Evolutionary conservation across 306 rosid species (phyloP).

Genomic region (Inga laurina): DNA sequence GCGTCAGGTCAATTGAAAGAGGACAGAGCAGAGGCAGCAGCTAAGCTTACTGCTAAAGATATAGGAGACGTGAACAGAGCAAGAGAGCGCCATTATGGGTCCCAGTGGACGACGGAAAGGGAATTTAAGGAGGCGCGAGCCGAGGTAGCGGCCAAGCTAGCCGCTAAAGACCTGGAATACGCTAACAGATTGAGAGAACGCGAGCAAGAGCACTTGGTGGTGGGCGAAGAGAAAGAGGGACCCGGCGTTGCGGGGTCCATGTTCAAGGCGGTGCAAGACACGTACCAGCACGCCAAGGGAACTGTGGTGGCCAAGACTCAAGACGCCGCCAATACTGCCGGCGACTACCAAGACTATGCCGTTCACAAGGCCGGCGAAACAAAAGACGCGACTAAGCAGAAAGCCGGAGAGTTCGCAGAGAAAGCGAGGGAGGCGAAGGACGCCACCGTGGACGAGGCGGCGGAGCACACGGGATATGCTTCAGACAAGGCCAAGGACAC

Average conservation of each 20-base stretch:
- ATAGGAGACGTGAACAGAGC: slow-evolving; percentile 40
- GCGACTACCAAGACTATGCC: slow-evolving; percentile 22
- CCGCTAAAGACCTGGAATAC: slow-evolving; percentile 56
- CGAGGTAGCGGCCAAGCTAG: slow-evolving; percentile 52
- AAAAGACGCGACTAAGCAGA: slow-evolving; percentile 18
- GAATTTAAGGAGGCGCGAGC: slow-evolving; percentile 51
- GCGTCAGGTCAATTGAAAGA: slow-evolving; percentile 52
- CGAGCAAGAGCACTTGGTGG: background rate
- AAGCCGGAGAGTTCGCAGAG: slow-evolving; percentile 17
- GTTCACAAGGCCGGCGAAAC: slow-evolving; percentile 30
- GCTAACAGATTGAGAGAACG: slow-evolving; percentile 27
- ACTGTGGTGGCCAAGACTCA: slow-evolving; percentile 65
- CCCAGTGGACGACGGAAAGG: background rate
- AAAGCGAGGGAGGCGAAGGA: slow-evolving; percentile 43
- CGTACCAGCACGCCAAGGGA: slow-evolving; percentile 65
- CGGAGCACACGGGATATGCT: slow-evolving; percentile 35
- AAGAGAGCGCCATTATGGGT: background rate
- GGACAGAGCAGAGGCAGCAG: slow-evolving; percentile 51
- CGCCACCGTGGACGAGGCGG: slow-evolving; percentile 6
- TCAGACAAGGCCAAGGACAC: slow-evolving; percentile 36
- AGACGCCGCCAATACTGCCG: background rate
- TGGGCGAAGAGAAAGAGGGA: slow-evolving; percentile 8
- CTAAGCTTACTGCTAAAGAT: slow-evolving; percentile 44
- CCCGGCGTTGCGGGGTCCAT: slow-evolving; percentile 67
- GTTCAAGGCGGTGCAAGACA: slow-evolving; percentile 53